Conservation (phyloP, 495 filamentous ascomycete species). For the Halenospora varia region DNA sequence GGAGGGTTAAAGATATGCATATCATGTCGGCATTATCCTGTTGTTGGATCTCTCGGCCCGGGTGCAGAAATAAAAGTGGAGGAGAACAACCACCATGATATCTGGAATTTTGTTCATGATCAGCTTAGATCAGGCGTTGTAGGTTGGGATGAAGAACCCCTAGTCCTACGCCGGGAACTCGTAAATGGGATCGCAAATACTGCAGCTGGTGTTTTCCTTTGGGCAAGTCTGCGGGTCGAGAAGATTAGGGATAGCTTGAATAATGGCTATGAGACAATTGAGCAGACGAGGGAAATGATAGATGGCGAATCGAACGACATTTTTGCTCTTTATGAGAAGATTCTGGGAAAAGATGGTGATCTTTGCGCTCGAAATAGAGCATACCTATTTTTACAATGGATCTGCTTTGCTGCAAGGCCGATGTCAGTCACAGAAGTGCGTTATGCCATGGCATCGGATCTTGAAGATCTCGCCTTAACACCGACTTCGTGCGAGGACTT, state of each 20-base stretch:
- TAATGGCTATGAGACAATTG: not conserved
- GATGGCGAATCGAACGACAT: slow-evolving; percentile 22
- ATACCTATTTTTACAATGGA: slow-evolving; percentile 30
- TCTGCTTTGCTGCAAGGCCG: slow-evolving; percentile 29
- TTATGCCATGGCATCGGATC: slow-evolving; percentile 25
- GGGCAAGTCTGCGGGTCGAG: slow-evolving; percentile 25
- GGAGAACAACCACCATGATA: slow-evolving; percentile 26
- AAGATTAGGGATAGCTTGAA: slow-evolving; percentile 6
- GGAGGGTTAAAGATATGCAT: slow-evolving; percentile 28
- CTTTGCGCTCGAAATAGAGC: not conserved
- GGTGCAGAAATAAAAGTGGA: slow-evolving; percentile 23
- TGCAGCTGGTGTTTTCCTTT: slow-evolving; percentile 31
- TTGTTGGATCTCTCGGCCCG: slow-evolving; percentile 15
- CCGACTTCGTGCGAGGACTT: slow-evolving; percentile 10
- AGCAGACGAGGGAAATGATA: slow-evolving; percentile 17
- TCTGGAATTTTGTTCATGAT: too few relatives aligned
- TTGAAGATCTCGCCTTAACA: slow-evolving; percentile 11
- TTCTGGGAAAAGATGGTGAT: slow-evolving; percentile 14
- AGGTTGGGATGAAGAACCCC: not conserved
- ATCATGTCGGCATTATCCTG: slow-evolving; percentile 34
- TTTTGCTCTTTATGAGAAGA: slow-evolving; percentile 22
- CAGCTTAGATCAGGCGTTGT: not conserved
- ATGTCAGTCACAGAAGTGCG: slow-evolving; percentile 27
- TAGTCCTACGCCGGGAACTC: not conserved
- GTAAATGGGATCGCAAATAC: slow-evolving; percentile 16